Base-by-base conservation (phyloP, 106 monocot species). In the Dendrobium chrysotoxum region DNA sequence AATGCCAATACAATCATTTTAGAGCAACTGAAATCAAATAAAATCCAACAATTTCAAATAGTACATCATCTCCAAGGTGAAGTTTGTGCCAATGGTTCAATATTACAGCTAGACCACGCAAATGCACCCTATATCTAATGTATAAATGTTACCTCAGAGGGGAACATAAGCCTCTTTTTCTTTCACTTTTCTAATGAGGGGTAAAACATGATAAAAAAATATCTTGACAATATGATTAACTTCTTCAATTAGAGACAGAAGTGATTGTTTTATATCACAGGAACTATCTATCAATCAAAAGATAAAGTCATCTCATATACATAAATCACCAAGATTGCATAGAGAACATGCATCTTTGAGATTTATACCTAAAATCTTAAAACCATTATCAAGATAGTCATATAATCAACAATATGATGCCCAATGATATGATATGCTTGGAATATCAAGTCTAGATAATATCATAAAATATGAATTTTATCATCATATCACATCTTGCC, bases 21-120 rank as follows among this genome's bases (percentile, higher is more conserved):
- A 68, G 5, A 61, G 61, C n/a, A 61, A 26, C 10, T 9, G 13
- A 65, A 65, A 10, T 65, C 64, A 65, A 65, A 31, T 35, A 31
- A 70, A 31, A 35, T 35, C 35, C 70, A 10, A 70, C 70, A 30
- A 7, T 70, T 70, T 70, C 70, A 70, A 70, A 70, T 70, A 70
- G 35, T 70, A 28, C 30, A 70, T 15, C 31, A 70, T 23, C 70
- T 31, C 9, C 15, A 70, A 13, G 70, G 70, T 70, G 70, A 70
- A 70, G 25, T 25, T 31, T 70, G 70, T 16, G 10, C 35, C 31
- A 70, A 35, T 70, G 35, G 66, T 26, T 67, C 28, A 67, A 67
- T 10, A 67, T 70, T 70, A 70, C 70, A 12, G 4, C 15, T 70
- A 35, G 15, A 70, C 30, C 28, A 35, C 70, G 17, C 30, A 70